Evolutionary conservation across 441 rosid genomes (phyloP), one percentile per base, ranked within the genome.

Genomic region (Populus tomentosa): DNA sequence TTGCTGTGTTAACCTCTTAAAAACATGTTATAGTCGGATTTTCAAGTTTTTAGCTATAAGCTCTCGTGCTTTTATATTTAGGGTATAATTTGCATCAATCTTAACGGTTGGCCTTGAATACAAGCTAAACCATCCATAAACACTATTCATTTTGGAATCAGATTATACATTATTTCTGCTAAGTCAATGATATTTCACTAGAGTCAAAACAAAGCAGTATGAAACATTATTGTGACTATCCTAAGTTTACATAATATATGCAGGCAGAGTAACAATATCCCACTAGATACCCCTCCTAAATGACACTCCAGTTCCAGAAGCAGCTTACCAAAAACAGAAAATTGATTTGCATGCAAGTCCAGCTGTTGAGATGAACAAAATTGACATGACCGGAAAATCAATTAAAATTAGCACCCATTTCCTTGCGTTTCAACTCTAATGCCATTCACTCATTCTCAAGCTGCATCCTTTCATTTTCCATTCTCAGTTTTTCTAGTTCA

Each of bases 381-480:
- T 33, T 56, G 26, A n/a, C n/a, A 50, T 36, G 7, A 74, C 74
- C 72, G 18, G 63, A 26, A 69, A 21, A 78, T 78, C 74, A 78
- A 72, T 78, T 73, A 67, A 67, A 84, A 20, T 85, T 87, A 71
- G 82, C 69, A 75, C 87, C 87, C 85, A 89, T 33, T 82, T 88
- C 91, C 82, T 90, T 92, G 74, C 78, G 87, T 84, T 87, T 93
- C 86, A 95, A 81, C 72, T 90, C 92, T 79, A 95, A 76, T 69
- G 89, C 89, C 89, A 92, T 77, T 13, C 88, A 86, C 77, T 93
- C 95, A 67, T 92, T 92, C 88, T 93, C 97, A 72, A 93, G 90
- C 88, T 86, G 93, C 94, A 91, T 90, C 85, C 90, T 91, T 81
- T 93, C 95, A 67, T 95, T 95, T 84, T 90, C 96, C 89, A 89